phyloP scores from a whole-genome alignment of 2,329 filamentous ascomycete genomes.

The Ceratocystis cacaofunesta region DNA sequence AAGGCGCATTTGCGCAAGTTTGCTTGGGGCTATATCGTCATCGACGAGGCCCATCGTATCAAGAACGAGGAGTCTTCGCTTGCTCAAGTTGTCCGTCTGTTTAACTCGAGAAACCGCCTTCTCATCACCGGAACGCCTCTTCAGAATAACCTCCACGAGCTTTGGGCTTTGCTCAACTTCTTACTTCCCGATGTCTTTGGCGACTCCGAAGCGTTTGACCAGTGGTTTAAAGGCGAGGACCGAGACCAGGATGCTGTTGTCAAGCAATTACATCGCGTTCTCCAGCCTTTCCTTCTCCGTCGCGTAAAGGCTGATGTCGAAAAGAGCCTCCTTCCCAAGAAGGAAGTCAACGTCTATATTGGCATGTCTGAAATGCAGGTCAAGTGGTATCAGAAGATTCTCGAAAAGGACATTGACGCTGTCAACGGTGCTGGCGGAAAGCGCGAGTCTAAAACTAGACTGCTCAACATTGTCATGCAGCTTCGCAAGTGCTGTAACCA shows the following conservation, averaged over 20 bases:
- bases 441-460: constrained; percentile 88
- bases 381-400: constrained; percentile 97
- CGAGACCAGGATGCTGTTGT: constrained; percentile 90
- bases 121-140: constrained; percentile 93
- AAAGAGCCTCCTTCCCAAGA: constrained; percentile 93
- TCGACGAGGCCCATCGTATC: constrained; percentile 94
- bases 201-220: constrained; percentile 89
- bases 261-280: constrained; percentile 82
- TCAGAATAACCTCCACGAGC: constrained; percentile 94
- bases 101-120: constrained; percentile 86
- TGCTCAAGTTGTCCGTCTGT: constrained; percentile 88
- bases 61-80: constrained; percentile 98
- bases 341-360: constrained; percentile 91
- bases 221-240: constrained; percentile 89
- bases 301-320: constrained; percentile 96
- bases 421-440: constrained; percentile 95
- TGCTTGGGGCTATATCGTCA: constrained; percentile 99
- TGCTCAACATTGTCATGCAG: constrained; percentile 99
- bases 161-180: constrained; percentile 96
- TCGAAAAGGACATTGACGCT: constrained; percentile 97
- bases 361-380: constrained; percentile 99
- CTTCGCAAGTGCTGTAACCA: constrained; percentile 98
- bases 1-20: constrained; percentile 94
- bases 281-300: constrained; percentile 84
- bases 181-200: constrained; percentile 96